Evolutionary conservation across 2,329 filamentous ascomycete species (phyloP), one percentile per base, ranked within the genome.

Genomic region (Cladosporium halotolerans): DNA sequence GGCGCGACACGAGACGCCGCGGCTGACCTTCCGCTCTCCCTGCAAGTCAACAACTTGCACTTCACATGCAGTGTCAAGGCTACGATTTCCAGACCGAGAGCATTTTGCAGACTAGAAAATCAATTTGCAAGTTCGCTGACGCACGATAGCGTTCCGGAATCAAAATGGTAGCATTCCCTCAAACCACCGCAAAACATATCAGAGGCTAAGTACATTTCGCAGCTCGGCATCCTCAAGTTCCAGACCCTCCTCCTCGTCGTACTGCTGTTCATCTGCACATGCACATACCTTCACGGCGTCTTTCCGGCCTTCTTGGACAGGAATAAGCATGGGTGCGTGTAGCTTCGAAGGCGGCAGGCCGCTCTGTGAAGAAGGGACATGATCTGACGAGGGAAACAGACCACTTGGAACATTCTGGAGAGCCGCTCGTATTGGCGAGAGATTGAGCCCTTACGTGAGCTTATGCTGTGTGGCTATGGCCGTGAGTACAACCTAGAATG

Each of bases 201-300:
- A 28, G n/a, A 33, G 18, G 33, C 52, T 47, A 13, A 55, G 36
- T n/a, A 33, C 32, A 16, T 32, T 10, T 11, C 47, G n/a, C 66
- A 96, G 93, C 88, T 93, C 55, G 93, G 93, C 52, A 86, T 99
- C 66, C 96, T 99, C 84, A 97, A 97, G 76, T 97, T 99, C 78
- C 90, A 96, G 73, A 95, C 90, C 55, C 86, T 97, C 63, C 82
- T 99, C 63, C 83, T 97, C 64, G 92, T 96, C 62, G 84, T 99
- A 65, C 84, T 99, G 48, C 86, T 99, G 62, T 83, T 95, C 63
- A 95, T 97, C 68, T 99, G 93, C 80, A 96, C 93, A 54, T 91
- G 88, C 72, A 84, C 93, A 58, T 97, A 99, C 74, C 81, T 90
- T 53, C 93, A 97, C 76, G 86, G 88, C 64, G 83, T 95, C 59